Percentiles rank a stretch among this genome's conserved stretches.
Conservation (phyloP, 2,329 filamentous ascomycete species). For the Microcyclospora tardicrescens region DNA sequence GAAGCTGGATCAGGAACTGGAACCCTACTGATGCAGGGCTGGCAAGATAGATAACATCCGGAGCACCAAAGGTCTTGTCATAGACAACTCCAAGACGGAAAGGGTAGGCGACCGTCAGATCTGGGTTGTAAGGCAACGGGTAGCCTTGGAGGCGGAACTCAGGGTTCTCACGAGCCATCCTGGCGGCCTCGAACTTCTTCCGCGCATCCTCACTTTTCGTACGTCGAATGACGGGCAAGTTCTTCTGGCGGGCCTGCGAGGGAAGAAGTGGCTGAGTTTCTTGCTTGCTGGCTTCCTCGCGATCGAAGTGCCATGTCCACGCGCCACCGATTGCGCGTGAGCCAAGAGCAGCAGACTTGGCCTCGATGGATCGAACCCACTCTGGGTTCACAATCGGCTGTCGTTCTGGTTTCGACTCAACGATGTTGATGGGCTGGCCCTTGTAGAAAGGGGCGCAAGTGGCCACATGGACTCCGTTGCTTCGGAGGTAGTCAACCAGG, state of each 20-base stretch:
- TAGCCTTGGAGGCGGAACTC: slow-evolving; percentile 52
- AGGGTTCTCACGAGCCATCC: slow-evolving; percentile 23
- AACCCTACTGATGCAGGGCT: slow-evolving; percentile 58
- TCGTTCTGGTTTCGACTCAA: slow-evolving; percentile 13
- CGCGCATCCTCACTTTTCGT: slow-evolving; percentile 15
- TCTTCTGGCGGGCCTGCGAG: slow-evolving; percentile 3
- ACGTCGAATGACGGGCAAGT: slow-evolving; percentile 17
- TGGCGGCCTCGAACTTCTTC: slow-evolving; percentile 16
- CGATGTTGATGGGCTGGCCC: slow-evolving; percentile 39
- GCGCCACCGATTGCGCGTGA: slow-evolving; percentile 22
- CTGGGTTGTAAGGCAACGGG: slow-evolving; percentile 57
- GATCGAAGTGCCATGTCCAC: slow-evolving; percentile 21
- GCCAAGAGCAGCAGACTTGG: slow-evolving; percentile 19
- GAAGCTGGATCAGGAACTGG: slow-evolving; percentile 56
- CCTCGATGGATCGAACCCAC: slow-evolving; percentile 21
- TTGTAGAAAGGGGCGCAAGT: slow-evolving; percentile 50
- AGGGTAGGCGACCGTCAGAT: slow-evolving; percentile 56
- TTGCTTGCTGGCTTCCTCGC: slow-evolving; percentile 9
- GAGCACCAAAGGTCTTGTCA: slow-evolving; percentile 44
- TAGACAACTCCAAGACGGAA: slow-evolving; percentile 52
- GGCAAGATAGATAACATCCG: slow-evolving; percentile 57
- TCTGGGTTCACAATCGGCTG: slow-evolving; percentile 22
- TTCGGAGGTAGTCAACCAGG: slow-evolving; percentile 53
- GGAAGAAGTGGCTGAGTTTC: slow-evolving; percentile 8
- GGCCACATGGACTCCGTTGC: slow-evolving; percentile 51